A percentile compares a stretch with the other conserved stretches of the same genome.
These are phyloP conservation scores for Daedalea quercina DNA, from an alignment of 768 basidiomycete species.

Conservation along the genomic window DNA sequence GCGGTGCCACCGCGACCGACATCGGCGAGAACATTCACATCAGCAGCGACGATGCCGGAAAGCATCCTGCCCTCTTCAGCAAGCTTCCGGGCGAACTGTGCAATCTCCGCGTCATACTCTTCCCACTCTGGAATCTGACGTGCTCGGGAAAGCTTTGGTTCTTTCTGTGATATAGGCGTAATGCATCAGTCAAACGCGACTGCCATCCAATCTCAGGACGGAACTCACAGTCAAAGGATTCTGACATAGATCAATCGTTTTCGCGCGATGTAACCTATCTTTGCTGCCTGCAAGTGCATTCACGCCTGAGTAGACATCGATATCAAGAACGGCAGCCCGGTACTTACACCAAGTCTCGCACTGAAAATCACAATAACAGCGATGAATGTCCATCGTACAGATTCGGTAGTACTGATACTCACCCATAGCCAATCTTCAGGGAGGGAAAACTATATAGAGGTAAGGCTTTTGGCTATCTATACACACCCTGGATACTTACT, in stretches of 20 bases:
- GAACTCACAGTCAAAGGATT: slow-evolving; percentile 83
- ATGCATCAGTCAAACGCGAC: neutral
- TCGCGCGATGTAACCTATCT: slow-evolving; percentile 70
- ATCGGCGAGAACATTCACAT: slow-evolving; percentile 60
- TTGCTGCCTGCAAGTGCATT: slow-evolving; percentile 54
- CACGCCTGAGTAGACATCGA: neutral
- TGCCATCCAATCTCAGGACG: neutral
- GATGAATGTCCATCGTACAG: neutral
- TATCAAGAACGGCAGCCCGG: neutral
- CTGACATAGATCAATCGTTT: slow-evolving; percentile 94
- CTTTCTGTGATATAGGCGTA: slow-evolving; percentile 57
- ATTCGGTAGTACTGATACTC: slow-evolving; percentile 22
- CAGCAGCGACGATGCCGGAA: slow-evolving; percentile 59
- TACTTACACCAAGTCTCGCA: slow-evolving; percentile 97
- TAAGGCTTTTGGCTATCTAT: neutral
- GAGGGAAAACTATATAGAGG: slow-evolving; percentile 60
- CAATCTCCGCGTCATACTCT: slow-evolving; percentile 86
- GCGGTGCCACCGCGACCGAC: slow-evolving; percentile 22
- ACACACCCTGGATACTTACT: slow-evolving; percentile 38
- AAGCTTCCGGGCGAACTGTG: slow-evolving; percentile 68
- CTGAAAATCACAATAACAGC: slow-evolving; percentile 28
- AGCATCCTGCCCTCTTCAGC: slow-evolving; percentile 65
- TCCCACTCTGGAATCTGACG: slow-evolving; percentile 98
- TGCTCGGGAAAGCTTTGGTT: slow-evolving; percentile 90
- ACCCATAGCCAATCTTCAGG: slow-evolving; percentile 97